Evolutionary conservation across 176 grass and related monocot genomes (phyloP), one percentile per base, ranked within the genome.

Genomic region (Thinopyrum elongatum): DNA sequence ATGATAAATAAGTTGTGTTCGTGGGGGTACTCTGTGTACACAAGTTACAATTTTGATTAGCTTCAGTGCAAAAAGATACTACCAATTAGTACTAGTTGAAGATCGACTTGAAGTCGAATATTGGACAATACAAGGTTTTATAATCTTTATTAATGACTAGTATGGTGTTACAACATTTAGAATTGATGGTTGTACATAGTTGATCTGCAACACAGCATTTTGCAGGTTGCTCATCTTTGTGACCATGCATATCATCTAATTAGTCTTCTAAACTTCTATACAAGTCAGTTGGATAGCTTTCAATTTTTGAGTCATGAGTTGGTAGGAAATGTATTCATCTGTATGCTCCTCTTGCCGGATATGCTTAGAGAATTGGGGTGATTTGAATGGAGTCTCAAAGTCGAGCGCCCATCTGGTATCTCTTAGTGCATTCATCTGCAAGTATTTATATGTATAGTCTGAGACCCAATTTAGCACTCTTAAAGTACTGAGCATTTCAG

Each of bases 271-370:
- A 82, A 41, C 13, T 34, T 34, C 29, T 67, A 16, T 53, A 41
- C 13, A n/a, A 39, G 77, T 74, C 65, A 83, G 72, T 90, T 65
- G 46, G 71, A 42, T 58, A 22, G 16, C 12, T 26, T 46, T 22
- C 17, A 7, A 44, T 58, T 79, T 80, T 69, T 71, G 77, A 80
- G 75, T 90, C 67, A 58, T 66, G 35, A 67, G 22, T 90, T 83
- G 58, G 57, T 83, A 83, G 59, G 27, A 80, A 36, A 36, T 75
- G 22, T 64, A 41, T 84, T 61, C 47, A 9, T n/a, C 13, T 90
- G 28, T 75, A 41, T 75, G 16, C 80, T 74, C 33, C 13, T 25
- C 30, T 66, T 80, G 44, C 17, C 84, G 23, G 85, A 70, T 91
- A 80, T 87, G 68, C 64, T 61, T 62, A 76, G 60, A 84, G 23